phyloP scores from a whole-genome alignment of 441 rosid species.

The Capsella rubella region DNA sequence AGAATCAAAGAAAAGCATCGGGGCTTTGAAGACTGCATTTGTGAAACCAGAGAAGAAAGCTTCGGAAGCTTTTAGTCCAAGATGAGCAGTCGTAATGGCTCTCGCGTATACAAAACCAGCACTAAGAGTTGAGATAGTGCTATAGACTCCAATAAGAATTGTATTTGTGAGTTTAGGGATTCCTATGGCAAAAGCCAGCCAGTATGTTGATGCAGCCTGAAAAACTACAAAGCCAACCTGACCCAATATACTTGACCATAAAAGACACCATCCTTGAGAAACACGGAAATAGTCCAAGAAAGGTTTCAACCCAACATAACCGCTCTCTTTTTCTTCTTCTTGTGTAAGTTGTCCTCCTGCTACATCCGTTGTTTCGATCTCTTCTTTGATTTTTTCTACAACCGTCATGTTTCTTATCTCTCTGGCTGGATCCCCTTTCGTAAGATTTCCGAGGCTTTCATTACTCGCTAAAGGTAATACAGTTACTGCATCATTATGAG shows the following conservation, averaged over 20 bases:
- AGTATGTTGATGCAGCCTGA: slow-evolving; percentile 85
- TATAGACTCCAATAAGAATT: slow-evolving; percentile 71
- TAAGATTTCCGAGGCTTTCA: slow-evolving; percentile 39
- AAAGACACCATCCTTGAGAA: slow-evolving; percentile 55
- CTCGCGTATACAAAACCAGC: slow-evolving; percentile 61
- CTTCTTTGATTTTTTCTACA: slow-evolving; percentile 47
- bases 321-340: slow-evolving; percentile 78
- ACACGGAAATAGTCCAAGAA: slow-evolving; percentile 73
- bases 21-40: slow-evolving; percentile 76
- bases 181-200: slow-evolving; percentile 84
- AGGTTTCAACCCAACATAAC: slow-evolving; percentile 79
- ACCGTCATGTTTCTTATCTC: slow-evolving; percentile 19
- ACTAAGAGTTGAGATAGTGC: slow-evolving; percentile 67
- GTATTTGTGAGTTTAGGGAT: slow-evolving; percentile 55
- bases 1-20: slow-evolving; percentile 87
- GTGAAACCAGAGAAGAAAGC: slow-evolving; percentile 81
- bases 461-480: slow-evolving; percentile 48
- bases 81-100: slow-evolving; percentile 54
- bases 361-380: slow-evolving; percentile 47
- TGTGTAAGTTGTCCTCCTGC: slow-evolving; percentile 70
- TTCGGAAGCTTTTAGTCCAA: slow-evolving; percentile 82
- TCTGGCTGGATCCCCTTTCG: slow-evolving; percentile 32
- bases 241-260: slow-evolving; percentile 47
- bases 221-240: slow-evolving; percentile 61
- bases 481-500: slow-evolving; percentile 75